phyloP scores from a whole-genome alignment of 2,329 filamentous ascomycete genomes.

The Volutella citrinella region DNA sequence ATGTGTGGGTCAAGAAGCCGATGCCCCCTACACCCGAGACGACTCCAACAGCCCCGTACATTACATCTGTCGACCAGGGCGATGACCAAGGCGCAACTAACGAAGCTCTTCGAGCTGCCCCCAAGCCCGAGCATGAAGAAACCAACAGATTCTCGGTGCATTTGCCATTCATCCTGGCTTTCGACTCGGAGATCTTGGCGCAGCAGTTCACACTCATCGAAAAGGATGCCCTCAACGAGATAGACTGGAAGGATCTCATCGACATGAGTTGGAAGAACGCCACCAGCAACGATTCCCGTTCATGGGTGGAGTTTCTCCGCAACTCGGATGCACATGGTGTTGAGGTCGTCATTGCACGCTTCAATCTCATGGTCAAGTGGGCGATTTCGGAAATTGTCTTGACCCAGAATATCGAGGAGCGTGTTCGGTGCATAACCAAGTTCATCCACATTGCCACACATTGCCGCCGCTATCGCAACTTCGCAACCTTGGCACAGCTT shows the following conservation, averaged over 20 bases:
- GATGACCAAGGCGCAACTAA: conserved; percentile 28
- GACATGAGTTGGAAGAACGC: conserved; percentile 79
- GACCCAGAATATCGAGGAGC: conserved; percentile 68
- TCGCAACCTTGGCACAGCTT: conserved; percentile 79
- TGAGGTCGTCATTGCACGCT: conserved; percentile 80
- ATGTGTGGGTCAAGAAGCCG: conserved; percentile 22
- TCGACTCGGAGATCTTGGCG: conserved; percentile 74
- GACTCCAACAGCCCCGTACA: conserved; percentile 42
- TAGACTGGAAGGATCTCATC: conserved; percentile 85
- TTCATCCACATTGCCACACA: conserved; percentile 78
- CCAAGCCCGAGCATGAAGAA: conserved; percentile 27
- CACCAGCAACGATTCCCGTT: conserved; percentile 61
- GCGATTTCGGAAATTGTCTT: conserved; percentile 75
- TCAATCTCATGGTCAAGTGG: conserved; percentile 89
- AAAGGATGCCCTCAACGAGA: conserved; percentile 80
- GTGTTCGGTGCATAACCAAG: conserved; percentile 75
- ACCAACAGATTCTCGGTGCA: conserved; percentile 52
- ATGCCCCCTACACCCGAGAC: conserved; percentile 44
- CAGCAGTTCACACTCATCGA: conserved; percentile 85
- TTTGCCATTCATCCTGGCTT: conserved; percentile 76
- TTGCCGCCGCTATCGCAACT: conserved; percentile 74
- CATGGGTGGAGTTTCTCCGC: conserved; percentile 80
- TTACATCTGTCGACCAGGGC: conserved; percentile 17
- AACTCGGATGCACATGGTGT: conserved; percentile 71
- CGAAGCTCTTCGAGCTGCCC: conserved; percentile 35